These are phyloP conservation scores for Cyanidioschyzon merolae DNA, from an alignment of 23 red algal genomes.

Conservation along the genomic window DNA sequence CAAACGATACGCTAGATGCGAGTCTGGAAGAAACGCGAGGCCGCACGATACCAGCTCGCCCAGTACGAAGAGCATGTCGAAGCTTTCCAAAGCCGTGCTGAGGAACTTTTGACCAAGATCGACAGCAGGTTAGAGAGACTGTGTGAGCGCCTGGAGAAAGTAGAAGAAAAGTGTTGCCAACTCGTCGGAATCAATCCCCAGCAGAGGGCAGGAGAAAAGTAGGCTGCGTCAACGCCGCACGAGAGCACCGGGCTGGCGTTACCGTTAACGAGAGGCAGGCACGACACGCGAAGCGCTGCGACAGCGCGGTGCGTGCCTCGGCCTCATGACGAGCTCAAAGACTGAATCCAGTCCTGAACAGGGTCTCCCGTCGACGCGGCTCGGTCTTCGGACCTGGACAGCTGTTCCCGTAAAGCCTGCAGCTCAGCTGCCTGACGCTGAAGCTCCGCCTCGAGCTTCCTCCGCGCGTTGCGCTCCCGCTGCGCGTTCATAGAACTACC, in stretches of 20 bases:
- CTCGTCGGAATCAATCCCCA: neutral
- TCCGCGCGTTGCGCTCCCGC: neutral
- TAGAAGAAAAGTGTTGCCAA: neutral
- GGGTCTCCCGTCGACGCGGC: neutral
- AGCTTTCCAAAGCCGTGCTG: neutral
- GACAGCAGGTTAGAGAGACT: neutral
- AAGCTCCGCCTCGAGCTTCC: neutral
- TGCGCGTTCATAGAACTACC: neutral
- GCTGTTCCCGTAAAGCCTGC: neutral
- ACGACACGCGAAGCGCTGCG: too few species aligned
- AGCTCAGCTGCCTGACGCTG: neutral
- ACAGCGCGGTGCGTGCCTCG: too few species aligned
- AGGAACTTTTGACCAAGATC: neutral
- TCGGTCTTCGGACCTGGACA: neutral
- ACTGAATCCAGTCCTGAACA: conserved; percentile 2
- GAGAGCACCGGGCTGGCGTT: too few species aligned
- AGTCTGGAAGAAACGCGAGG: neutral
- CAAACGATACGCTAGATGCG: too few species aligned
- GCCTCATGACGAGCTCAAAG: neutral
- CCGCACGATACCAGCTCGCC: neutral
- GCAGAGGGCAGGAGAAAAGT: too few species aligned
- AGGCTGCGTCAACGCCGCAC: too few species aligned
- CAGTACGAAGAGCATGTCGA: neutral
- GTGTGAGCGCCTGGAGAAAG: neutral
- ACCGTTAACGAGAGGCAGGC: too few species aligned